Base-by-base conservation (phyloP, 805 yeast genomes). In the Yamadazyma scolyti region DNA sequence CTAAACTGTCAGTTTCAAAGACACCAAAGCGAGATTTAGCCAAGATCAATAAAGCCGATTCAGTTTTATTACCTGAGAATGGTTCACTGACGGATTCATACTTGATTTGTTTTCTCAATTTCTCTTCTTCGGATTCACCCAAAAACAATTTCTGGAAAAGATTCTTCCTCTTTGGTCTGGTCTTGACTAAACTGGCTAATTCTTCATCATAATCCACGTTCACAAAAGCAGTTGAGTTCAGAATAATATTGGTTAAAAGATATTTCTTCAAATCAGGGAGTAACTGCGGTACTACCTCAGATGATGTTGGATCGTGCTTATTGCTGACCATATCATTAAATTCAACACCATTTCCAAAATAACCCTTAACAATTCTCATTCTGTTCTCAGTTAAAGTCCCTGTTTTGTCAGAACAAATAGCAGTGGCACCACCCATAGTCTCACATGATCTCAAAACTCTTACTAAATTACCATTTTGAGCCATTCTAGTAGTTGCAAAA, bases 351-450 rank as follows among this genome's bases (percentile, higher is more conserved):
- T 46, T 29, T 7, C 93, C 94, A 19, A 88, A 50, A 16, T 74
- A 61, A 3, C 93, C 95, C 34, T 71, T 74, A 8, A 88, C 96
- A 5, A 93, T 88, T 22, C 87, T 75, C 99, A 93, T 93, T 48
- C 70, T 72, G 56, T 93, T 93, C 55, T 88, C 95, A 2, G 99
- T 93, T 35, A 93, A 70, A 9, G 99, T 93, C 37, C 98, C 98
- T 1, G 98, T 93, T 57, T 93, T 90, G 63, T 93, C 98, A 0
- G 97, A 88, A 58, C 98, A 93, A 30, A 93, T 72, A 4, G 96
- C 93, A 9, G 97, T 93, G 2, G 97, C 98, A 27, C 95, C 87
- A 25, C 99, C 98, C 97, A 93, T 90, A 11, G 96, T 93, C 60
- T 93, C 99, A 71, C 98, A 93, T 27, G 95, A 81, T 50, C 80